These are phyloP conservation scores for Tinospora cordifolia DNA, from an alignment of 164 flowering plant genomes.

Conservation along the genomic window DNA sequence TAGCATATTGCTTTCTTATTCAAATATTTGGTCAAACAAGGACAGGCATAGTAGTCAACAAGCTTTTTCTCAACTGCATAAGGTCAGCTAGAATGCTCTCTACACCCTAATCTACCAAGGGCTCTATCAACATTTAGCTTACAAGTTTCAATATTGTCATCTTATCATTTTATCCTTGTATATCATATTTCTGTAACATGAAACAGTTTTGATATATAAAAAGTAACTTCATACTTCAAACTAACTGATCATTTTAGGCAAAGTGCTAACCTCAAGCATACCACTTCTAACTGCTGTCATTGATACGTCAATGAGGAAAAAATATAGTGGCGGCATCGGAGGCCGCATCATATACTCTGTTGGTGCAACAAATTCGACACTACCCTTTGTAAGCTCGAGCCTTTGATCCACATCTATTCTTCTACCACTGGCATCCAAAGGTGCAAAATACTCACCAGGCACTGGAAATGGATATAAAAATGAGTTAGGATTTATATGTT, in stretches of 20 bases:
- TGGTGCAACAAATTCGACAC: slow-evolving; percentile 97
- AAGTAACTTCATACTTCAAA: background rate
- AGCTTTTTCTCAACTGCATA: too few relatives aligned
- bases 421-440: slow-evolving; percentile 75
- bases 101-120: too few relatives aligned
- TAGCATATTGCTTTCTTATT: background rate
- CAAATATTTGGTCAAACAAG: background rate
- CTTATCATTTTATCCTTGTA: background rate
- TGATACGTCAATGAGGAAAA: slow-evolving; percentile 95
- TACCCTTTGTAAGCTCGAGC: slow-evolving; percentile 89
- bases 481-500: slow-evolving; percentile 8
- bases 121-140: too few relatives aligned
- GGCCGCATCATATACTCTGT: slow-evolving; percentile 98
- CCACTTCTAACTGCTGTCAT: slow-evolving; percentile 86
- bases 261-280: slow-evolving; percentile 77
- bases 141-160: background rate
- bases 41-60: background rate
- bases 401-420: slow-evolving; percentile 78
- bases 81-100: too few relatives aligned
- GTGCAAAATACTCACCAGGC: slow-evolving; percentile 79
- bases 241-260: background rate
- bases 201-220: background rate
- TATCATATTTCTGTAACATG: background rate
- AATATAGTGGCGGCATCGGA: slow-evolving; percentile 96
- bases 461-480: slow-evolving; percentile 40